Percentiles rank a stretch among this genome's conserved stretches.
Conservation (phyloP, 2,329 filamentous ascomycete genomes). For the Fusarium transvaalense region DNA sequence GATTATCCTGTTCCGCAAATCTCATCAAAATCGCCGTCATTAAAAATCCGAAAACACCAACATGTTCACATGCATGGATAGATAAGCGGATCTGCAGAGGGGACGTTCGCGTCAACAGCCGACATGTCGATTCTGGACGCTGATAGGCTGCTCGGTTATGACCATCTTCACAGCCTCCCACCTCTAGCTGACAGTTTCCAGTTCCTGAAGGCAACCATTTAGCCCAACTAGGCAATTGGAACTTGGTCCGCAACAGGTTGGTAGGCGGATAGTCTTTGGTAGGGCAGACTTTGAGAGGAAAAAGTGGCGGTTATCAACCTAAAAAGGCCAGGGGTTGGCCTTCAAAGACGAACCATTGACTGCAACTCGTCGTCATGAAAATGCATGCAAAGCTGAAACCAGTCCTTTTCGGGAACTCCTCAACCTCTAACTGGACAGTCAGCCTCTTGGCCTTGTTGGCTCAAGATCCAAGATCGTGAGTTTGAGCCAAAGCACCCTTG, state of each 20-base stretch:
- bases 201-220: conserved; percentile 24
- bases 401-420: conserved; percentile 34
- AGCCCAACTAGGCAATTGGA: conserved; percentile 27
- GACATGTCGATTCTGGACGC: conserved; percentile 32
- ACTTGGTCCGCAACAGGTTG: conserved; percentile 24
- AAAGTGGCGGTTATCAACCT: conserved; percentile 24
- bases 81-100: conserved; percentile 37
- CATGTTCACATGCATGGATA: conserved; percentile 30
- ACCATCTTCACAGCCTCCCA: conserved; percentile 43
- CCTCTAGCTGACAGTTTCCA: conserved; percentile 40
- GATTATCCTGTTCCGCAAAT: conserved; percentile 8
- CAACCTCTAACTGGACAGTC: conserved; percentile 20
- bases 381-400: conserved; percentile 32
- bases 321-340: conserved; percentile 36
- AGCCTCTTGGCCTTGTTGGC: conserved; percentile 12
- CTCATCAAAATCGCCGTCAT: conserved; percentile 22
- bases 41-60: conserved; percentile 12
- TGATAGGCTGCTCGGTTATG: conserved; percentile 44
- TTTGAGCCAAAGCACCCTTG: conserved; percentile 34
- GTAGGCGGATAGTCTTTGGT: conserved; percentile 23
- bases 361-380: conserved; percentile 44
- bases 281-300: conserved; percentile 31
- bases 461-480: conserved; percentile 37
- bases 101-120: conserved; percentile 41
- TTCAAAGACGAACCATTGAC: conserved; percentile 39